Conservation (phyloP, 2,329 filamentous ascomycete genomes). For the Claviceps spartinae region DNA sequence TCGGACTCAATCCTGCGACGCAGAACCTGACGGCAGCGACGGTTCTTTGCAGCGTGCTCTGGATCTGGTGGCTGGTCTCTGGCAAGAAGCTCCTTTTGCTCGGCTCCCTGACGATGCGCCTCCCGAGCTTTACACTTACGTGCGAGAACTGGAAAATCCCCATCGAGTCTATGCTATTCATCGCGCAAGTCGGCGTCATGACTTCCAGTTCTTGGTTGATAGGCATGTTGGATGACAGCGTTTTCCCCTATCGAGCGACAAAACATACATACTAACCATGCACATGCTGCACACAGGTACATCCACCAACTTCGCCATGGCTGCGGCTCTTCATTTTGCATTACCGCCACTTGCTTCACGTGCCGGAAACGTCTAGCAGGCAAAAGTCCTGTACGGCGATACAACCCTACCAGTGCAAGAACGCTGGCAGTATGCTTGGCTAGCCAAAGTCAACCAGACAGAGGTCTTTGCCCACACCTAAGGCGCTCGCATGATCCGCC, state of each 20-base stretch:
- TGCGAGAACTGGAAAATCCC: slow-evolving; percentile 48
- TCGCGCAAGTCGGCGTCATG: slow-evolving; percentile 45
- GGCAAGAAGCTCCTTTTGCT: slow-evolving; percentile 47
- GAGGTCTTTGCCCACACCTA: slow-evolving; percentile 48
- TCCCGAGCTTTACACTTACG: slow-evolving; percentile 37
- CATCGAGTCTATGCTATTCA: slow-evolving; percentile 47
- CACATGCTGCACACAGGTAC: slow-evolving; percentile 38
- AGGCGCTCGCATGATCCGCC: slow-evolving; percentile 28
- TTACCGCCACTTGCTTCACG: slow-evolving; percentile 67
- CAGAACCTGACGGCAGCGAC: slow-evolving; percentile 1
- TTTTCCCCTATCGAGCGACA: not conserved
- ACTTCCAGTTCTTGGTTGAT: slow-evolving; percentile 54
- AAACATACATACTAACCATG: not conserved
- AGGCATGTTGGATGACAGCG: slow-evolving; percentile 30
- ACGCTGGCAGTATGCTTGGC: slow-evolving; percentile 70
- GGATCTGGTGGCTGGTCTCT: slow-evolving; percentile 43
- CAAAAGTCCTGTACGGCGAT: slow-evolving; percentile 58
- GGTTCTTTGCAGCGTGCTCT: slow-evolving; percentile 19
- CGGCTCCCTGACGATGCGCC: slow-evolving; percentile 48
- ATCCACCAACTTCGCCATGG: slow-evolving; percentile 71
- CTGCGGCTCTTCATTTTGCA: slow-evolving; percentile 56
- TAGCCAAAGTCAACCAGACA: slow-evolving; percentile 63
- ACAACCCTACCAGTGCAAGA: slow-evolving; percentile 69
- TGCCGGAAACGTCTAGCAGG: slow-evolving; percentile 55
- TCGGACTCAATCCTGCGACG: not conserved